These are phyloP conservation scores for Alectoria sarmentosa DNA, from an alignment of 495 filamentous ascomycete species.

Conservation along the genomic window DNA sequence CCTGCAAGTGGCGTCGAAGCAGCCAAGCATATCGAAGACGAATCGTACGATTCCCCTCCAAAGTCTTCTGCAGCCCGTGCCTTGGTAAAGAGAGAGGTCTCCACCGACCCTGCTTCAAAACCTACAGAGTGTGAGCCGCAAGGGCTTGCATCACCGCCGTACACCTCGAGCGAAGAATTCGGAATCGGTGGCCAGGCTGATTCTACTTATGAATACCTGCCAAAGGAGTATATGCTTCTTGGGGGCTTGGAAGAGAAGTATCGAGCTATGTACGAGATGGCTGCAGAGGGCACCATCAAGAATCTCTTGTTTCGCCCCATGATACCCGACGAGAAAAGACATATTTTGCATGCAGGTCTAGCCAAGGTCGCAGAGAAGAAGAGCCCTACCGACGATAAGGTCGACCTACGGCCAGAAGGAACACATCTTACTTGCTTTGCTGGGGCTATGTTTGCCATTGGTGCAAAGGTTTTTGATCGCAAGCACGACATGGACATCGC, in stretches of 20 bases:
- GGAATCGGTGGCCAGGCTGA: constrained; percentile 76
- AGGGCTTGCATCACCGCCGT: constrained; percentile 37
- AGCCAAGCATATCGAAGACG: not conserved
- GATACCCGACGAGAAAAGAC: constrained; percentile 57
- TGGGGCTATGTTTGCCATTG: constrained; percentile 90
- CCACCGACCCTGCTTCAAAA: constrained; percentile 1
- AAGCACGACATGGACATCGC: constrained; percentile 76
- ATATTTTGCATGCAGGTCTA: constrained; percentile 67
- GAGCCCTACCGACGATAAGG: not conserved
- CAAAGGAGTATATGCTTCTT: constrained; percentile 69
- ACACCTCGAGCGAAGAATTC: constrained; percentile 22
- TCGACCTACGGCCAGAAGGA: constrained; percentile 41
- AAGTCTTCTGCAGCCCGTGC: not conserved
- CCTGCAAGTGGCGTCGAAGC: not conserved
- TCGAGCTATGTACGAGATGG: constrained; percentile 67
- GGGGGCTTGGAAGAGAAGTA: constrained; percentile 82
- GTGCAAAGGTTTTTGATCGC: constrained; percentile 77
- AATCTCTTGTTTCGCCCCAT: constrained; percentile 81
- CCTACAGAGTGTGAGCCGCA: constrained; percentile 46
- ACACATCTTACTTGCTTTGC: constrained; percentile 84
- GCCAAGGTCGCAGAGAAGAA: constrained; percentile 36
- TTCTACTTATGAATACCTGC: constrained; percentile 91
- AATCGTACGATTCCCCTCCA: not conserved
- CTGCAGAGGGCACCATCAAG: constrained; percentile 62
- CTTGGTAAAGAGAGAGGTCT: not conserved